phyloP scores from a whole-genome alignment of 1,139 yeast species.

The Hansenula anomala region DNA sequence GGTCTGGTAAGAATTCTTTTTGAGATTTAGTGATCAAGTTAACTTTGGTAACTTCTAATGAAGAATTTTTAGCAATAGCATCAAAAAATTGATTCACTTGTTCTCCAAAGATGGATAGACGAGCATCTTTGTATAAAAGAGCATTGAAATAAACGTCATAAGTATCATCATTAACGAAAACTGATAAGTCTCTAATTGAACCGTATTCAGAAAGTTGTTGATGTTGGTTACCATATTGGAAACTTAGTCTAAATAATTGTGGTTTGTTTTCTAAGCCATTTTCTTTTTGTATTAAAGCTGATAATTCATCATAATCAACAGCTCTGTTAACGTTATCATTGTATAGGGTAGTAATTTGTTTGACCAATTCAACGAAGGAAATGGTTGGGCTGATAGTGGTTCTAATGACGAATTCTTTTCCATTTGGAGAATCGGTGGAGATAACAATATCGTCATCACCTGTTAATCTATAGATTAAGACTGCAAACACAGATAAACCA shows the following conservation, averaged over 20 bases:
- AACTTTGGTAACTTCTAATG: conserved; percentile 50
- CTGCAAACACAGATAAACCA: conserved; percentile 66
- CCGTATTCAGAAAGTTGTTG: conserved; percentile 45
- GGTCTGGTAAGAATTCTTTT: conserved; percentile 67
- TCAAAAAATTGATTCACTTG: conserved; percentile 59
- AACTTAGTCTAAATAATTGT: conserved; percentile 38
- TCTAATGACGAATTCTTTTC: conserved; percentile 54
- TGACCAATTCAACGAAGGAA: conserved; percentile 49
- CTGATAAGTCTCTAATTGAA: conserved; percentile 59
- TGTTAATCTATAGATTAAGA: conserved; percentile 71
- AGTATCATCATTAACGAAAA: conserved; percentile 35
- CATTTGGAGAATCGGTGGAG: conserved; percentile 52
- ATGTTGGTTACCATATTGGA: conserved; percentile 41
- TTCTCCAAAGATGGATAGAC: conserved; percentile 66
- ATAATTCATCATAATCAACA: conserved; percentile 54
- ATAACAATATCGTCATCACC: conserved; percentile 94
- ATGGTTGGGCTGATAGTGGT: conserved; percentile 47
- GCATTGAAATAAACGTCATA: conserved; percentile 64
- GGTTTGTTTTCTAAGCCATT: conserved; percentile 56
- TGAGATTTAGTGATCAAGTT: conserved; percentile 67
- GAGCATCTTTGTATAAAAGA: conserved; percentile 62
- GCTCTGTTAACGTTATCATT: conserved; percentile 35
- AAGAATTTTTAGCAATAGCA: conserved; percentile 31
- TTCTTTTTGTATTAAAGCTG: conserved; percentile 42
- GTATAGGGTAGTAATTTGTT: conserved; percentile 40